phyloP scores from a whole-genome alignment of 2,329 filamentous ascomycete genomes.

The Aspergillus fumigatiaffinis region DNA sequence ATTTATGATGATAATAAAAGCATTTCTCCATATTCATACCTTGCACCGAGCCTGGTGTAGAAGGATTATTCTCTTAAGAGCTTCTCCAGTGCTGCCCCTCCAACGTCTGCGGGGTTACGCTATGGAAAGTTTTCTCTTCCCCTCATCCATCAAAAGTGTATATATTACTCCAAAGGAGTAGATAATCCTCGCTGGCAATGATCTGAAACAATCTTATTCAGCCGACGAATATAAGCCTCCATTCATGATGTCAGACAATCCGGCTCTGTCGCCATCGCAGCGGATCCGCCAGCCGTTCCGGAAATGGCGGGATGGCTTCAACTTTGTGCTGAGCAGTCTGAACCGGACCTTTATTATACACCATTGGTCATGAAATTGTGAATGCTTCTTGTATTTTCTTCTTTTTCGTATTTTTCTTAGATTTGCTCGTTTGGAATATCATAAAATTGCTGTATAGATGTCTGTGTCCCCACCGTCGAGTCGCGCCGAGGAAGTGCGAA shows the following conservation, averaged over 20 bases:
- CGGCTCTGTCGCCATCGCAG: constrained; percentile 21
- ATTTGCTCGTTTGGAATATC: not conserved
- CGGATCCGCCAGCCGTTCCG: constrained; percentile 7
- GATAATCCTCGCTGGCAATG: not conserved
- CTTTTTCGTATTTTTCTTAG: not conserved
- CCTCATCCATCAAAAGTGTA: not conserved
- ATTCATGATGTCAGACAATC: constrained; percentile 20
- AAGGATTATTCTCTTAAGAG: not conserved
- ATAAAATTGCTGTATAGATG: constrained; percentile 16
- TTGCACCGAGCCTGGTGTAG: not conserved
- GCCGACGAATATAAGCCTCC: not conserved
- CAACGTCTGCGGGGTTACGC: not conserved
- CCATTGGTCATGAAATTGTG: not conserved
- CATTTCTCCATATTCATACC: not conserved
- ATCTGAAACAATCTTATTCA: not conserved
- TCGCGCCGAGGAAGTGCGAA: constrained; percentile 41
- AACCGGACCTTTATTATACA: constrained; percentile 9
- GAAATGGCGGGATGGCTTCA: not conserved
- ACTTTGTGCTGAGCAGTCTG: not conserved
- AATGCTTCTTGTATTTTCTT: not conserved
- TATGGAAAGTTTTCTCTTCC: not conserved
- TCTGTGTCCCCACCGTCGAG: constrained; percentile 17
- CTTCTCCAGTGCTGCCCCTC: not conserved
- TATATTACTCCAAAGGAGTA: not conserved
- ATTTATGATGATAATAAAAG: not conserved